phyloP scores from a whole-genome alignment of 352 stramenopile genomes.

The Thalassiosira mediterranea region DNA sequence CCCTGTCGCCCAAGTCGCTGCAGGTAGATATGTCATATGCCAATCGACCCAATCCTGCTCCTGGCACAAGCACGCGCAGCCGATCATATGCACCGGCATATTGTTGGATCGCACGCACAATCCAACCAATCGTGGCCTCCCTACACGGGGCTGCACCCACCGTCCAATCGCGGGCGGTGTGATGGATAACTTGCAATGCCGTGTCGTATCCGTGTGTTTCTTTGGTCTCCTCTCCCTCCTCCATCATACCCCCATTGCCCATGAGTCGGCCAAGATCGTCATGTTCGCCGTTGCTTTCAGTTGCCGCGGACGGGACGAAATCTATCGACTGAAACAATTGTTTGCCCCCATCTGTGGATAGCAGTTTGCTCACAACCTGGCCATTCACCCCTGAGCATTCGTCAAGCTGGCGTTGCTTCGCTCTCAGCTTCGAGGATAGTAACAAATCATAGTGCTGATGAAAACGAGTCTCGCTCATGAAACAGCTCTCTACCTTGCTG shows the following conservation, averaged over 20 bases:
- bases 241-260: slow-evolving; percentile 24
- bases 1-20: slow-evolving; percentile 1
- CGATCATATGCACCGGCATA: neutral
- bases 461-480: slow-evolving; percentile 3
- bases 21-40: slow-evolving; percentile 62
- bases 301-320: slow-evolving; percentile 15
- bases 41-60: slow-evolving; percentile 72
- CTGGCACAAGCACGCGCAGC: slow-evolving; percentile 65
- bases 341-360: neutral
- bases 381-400: slow-evolving; percentile 12
- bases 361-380: slow-evolving; percentile 6
- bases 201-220: slow-evolving; percentile 19
- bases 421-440: slow-evolving; percentile 4
- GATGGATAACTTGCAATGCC: slow-evolving; percentile 18
- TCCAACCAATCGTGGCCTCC: slow-evolving; percentile 71
- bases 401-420: neutral
- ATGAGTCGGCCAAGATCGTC: slow-evolving; percentile 13
- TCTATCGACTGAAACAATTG: slow-evolving; percentile 2
- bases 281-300: neutral
- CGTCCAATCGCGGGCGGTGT: slow-evolving; percentile 70
- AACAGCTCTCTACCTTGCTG: slow-evolving; percentile 21
- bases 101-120: slow-evolving; percentile 56
- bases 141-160: slow-evolving; percentile 42
- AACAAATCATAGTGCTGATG: slow-evolving; percentile 3
- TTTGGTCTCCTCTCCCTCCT: slow-evolving; percentile 9